A percentile compares a stretch with the other conserved stretches of the same genome.
These are phyloP conservation scores for Fonsecaea monophora DNA, from an alignment of 2,329 filamentous ascomycete genomes.

Conservation along the genomic window DNA sequence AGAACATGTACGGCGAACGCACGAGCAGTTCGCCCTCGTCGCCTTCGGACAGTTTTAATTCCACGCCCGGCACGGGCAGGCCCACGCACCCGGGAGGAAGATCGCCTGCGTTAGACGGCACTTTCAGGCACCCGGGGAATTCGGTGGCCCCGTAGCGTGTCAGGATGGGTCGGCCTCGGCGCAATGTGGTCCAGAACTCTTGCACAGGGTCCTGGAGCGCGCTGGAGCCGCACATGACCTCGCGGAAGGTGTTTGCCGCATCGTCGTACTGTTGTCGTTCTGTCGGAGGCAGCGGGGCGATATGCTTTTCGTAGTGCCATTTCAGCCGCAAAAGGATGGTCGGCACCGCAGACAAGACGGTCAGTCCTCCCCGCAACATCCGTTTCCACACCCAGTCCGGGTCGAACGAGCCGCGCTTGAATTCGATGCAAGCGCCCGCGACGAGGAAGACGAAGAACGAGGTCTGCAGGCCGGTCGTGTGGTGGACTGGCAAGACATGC, in stretches of 20 bases:
- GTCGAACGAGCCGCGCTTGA: slow-evolving; percentile 49
- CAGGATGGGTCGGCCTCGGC: slow-evolving; percentile 48
- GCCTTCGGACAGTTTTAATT: slow-evolving; percentile 50
- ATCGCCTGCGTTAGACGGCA: slow-evolving; percentile 28
- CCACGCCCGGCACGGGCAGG: slow-evolving; percentile 46
- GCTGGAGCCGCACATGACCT: slow-evolving; percentile 47
- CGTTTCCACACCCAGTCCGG: slow-evolving; percentile 48
- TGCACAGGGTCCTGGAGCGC: slow-evolving; percentile 57
- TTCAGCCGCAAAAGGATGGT: slow-evolving; percentile 52
- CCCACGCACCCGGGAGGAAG: slow-evolving; percentile 40
- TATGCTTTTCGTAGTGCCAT: slow-evolving; percentile 41
- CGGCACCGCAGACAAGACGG: slow-evolving; percentile 50
- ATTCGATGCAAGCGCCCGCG: slow-evolving; percentile 51
- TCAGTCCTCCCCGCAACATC: slow-evolving; percentile 43
- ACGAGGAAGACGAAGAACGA: slow-evolving; percentile 48
- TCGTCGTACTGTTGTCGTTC: slow-evolving; percentile 48
- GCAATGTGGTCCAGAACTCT: slow-evolving; percentile 56
- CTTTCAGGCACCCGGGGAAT: slow-evolving; percentile 42
- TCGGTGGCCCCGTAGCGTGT: slow-evolving; percentile 55
- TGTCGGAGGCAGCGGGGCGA: slow-evolving; percentile 30
- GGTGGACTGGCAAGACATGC: slow-evolving; percentile 42
- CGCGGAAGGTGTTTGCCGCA: slow-evolving; percentile 44
- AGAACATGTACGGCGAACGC: slow-evolving; percentile 49
- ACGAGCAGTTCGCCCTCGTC: slow-evolving; percentile 57
- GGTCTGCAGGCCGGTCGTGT: slow-evolving; percentile 39